These are phyloP conservation scores for Talaromyces sp. DNA, from an alignment of 2,329 filamentous ascomycete genomes.

Conservation along the genomic window DNA sequence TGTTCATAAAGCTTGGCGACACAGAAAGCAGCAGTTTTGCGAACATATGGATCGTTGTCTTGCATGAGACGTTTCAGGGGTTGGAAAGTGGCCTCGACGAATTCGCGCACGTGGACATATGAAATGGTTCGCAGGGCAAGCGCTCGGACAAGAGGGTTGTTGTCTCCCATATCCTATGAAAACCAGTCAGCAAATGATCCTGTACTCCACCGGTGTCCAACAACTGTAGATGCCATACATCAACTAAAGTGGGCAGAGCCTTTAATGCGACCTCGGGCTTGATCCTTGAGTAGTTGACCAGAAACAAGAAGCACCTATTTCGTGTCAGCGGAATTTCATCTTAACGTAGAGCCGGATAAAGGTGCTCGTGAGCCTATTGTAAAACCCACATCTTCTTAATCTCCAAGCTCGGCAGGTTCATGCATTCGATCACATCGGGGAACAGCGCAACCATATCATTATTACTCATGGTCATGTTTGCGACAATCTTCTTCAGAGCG, in stretches of 20 bases:
- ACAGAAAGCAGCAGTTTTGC: slow-evolving; percentile 94
- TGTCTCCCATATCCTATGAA: slow-evolving; percentile 83
- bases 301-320: slow-evolving; percentile 89
- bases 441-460: slow-evolving; percentile 99
- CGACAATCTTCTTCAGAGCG: slow-evolving; percentile 97
- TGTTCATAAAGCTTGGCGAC: slow-evolving; percentile 98
- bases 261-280: slow-evolving; percentile 93
- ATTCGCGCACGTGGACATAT: slow-evolving; percentile 95
- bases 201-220: background rate
- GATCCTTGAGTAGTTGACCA: slow-evolving; percentile 95
- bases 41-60: slow-evolving; percentile 91
- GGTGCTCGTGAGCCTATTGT: background rate
- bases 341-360: no score
- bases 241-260: slow-evolving; percentile 82
- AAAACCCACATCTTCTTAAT: slow-evolving; percentile 93
- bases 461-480: slow-evolving; percentile 99
- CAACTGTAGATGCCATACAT: slow-evolving; percentile 55
- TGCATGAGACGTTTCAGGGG: slow-evolving; percentile 80
- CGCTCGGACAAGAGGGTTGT: slow-evolving; percentile 88
- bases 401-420: slow-evolving; percentile 91
- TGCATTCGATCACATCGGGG: slow-evolving; percentile 91
- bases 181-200: slow-evolving; percentile 9
- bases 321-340: background rate
- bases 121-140: slow-evolving; percentile 93
- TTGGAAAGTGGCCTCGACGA: slow-evolving; percentile 85